Evolutionary conservation across 805 yeast genomes (phyloP), one percentile per base, ranked within the genome.

Genomic region (Metschnikowia continentalis): DNA sequence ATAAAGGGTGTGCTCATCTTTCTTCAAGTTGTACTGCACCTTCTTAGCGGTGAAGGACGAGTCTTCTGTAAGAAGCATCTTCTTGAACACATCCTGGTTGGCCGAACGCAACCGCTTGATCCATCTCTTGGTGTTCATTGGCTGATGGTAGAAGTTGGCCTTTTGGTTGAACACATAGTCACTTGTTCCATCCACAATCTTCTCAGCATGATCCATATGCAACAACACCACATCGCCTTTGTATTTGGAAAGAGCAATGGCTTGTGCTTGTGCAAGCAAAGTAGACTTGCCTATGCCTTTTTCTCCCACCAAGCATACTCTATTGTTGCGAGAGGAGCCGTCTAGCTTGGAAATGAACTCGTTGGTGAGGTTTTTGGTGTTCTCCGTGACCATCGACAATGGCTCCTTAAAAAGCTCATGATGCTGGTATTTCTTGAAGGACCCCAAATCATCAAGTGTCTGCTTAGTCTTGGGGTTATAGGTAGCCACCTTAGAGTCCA

Each of bases 201-300:
- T 68, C 36, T 75, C 79, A 1, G 90, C 83, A 54, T 81, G 71
- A 30, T 90, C 81, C 15, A 90, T 66, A 46, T 87, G 88, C 42
- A 90, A 60, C 4, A 88, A 68, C 14, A 85, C 72, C 26, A 77
- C 67, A 15, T 72, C 66, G 17, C 53, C 46, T 5, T 62, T 54
- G 32, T 68, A 63, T 33, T 74, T 55, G 8, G 67, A 60, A 30
- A 61, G 53, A 3, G 82, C 77, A 43, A 87, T 66, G 0, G 86
- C 81, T 40, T 85, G 85, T 1, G 84, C 74, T 66, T 90, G 96
- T 0, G 91, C 67, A 43, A 90, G 60, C 36, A 84, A 61, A 0
- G 89, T 80, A 3, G 92, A 80, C 71, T 90, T 91, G 6, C 97
- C 97, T 10, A 80, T 76, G 45, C 96, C 96, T 41, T 79, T 69